A percentile compares a stretch with the other conserved stretches of the same genome.
Evolutionary conservation across 2,329 filamentous ascomycete species (phyloP).

Genomic region (Hypoxylon sp.): DNA sequence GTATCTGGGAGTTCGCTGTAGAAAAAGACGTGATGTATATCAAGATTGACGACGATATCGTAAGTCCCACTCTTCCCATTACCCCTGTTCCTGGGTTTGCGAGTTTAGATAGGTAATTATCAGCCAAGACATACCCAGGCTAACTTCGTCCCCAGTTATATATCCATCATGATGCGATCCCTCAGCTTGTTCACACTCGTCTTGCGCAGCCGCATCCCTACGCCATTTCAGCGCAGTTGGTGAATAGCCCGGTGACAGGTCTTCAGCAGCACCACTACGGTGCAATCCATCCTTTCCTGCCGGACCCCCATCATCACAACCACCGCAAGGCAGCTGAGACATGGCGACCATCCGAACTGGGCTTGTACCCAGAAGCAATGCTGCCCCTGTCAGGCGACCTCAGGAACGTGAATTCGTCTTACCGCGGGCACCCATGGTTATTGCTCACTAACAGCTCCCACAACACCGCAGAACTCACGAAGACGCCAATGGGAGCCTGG

Average conservation of each 20-base stretch:
- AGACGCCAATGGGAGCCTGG: conserved; percentile 61
- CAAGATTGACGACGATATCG: conserved; percentile 62
- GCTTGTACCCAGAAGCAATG: conserved; percentile 30
- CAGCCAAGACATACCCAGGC: not conserved
- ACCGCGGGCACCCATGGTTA: conserved; percentile 66
- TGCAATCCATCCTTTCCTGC: conserved; percentile 67
- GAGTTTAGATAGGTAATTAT: not conserved
- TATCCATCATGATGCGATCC: conserved; percentile 60
- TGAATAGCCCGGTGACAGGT: conserved; percentile 68
- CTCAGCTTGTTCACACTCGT: conserved; percentile 67
- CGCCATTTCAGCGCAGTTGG: conserved; percentile 68
- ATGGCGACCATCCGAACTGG: conserved; percentile 58
- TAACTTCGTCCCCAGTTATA: conserved; percentile 38
- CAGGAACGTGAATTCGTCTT: conserved; percentile 49
- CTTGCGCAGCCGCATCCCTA: conserved; percentile 65
- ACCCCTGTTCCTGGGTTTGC: not conserved
- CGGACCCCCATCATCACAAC: conserved; percentile 57
- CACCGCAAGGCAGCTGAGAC: conserved; percentile 47
- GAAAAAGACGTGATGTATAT: conserved; percentile 59
- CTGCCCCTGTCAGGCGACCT: conserved; percentile 26
- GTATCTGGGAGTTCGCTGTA: conserved; percentile 51
- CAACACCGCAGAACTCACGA: conserved; percentile 57
- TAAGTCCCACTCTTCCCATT: conserved; percentile 47
- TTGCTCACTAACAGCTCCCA: conserved; percentile 55
- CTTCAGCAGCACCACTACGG: conserved; percentile 69